Conservation (phyloP, 2,329 filamentous ascomycete species). For the Colletotrichum agaves region DNA sequence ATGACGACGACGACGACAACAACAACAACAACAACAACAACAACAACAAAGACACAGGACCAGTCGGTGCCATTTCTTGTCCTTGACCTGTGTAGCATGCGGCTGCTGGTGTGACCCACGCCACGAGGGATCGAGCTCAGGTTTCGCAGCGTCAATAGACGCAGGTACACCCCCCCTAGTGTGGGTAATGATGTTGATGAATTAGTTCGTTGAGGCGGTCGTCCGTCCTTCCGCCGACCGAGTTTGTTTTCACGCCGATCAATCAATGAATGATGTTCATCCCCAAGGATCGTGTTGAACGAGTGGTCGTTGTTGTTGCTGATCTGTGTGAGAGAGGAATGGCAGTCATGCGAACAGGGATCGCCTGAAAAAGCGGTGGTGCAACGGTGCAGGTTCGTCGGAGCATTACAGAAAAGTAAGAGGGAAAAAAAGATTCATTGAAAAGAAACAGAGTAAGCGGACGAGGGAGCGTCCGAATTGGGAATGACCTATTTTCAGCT, state of each 20-base stretch:
- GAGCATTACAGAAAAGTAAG: neutral
- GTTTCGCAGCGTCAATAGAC: neutral
- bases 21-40: neutral
- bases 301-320: no score
- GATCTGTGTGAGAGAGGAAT: neutral
- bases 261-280: neutral
- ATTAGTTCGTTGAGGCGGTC: neutral
- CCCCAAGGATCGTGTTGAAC: neutral
- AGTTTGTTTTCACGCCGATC: neutral
- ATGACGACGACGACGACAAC: no score
- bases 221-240: constrained; percentile 15
- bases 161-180: constrained; percentile 13
- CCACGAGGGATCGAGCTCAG: constrained; percentile 14
- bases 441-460: neutral
- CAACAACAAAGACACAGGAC: neutral
- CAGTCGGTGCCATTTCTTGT: neutral
- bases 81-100: constrained; percentile 1
- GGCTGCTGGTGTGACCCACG: neutral
- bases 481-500: constrained; percentile 17
- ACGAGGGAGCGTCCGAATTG: neutral
- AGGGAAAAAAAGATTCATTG: neutral
- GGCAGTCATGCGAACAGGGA: neutral
- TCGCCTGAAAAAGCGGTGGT: neutral
- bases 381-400: neutral
- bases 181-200: neutral